phyloP scores from a whole-genome alignment of 768 basidiomycete genomes.

The Gautieria morchelliformis region DNA sequence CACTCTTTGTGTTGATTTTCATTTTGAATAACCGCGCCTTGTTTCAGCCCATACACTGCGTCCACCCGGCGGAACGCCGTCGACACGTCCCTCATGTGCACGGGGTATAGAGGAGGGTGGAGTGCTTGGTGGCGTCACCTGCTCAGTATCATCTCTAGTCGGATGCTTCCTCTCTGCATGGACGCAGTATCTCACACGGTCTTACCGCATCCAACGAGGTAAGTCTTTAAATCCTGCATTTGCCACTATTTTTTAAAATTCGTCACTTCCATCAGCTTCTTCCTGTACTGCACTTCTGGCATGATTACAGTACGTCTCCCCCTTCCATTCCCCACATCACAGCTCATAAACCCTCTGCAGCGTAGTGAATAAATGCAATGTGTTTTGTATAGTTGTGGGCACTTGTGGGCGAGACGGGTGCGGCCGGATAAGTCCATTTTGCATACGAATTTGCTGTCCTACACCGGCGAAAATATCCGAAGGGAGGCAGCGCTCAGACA shows the following conservation, averaged over 20 bases:
- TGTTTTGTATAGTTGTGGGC: not conserved
- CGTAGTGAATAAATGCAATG: not conserved
- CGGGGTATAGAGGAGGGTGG: no score
- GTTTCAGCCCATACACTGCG: no score
- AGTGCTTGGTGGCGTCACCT: no score
- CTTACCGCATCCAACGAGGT: not conserved
- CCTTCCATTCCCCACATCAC: not conserved
- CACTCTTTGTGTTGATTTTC: no score
- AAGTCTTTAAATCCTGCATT: not conserved
- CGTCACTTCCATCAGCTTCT: not conserved
- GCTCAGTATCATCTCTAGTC: no score
- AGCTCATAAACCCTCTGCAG: not conserved
- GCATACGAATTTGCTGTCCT: not conserved
- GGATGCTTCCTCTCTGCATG: no score
- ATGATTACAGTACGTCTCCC: not conserved
- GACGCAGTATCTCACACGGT: no score
- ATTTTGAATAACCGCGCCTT: no score
- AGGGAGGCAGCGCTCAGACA: not conserved
- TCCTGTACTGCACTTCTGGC: not conserved
- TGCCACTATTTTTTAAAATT: not conserved
- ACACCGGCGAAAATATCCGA: not conserved
- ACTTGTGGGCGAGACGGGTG: not conserved
- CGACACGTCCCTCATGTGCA: no score
- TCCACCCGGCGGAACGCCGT: no score
- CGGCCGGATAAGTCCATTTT: not conserved